Conservation (phyloP, 2,329 filamentous ascomycete species). For the Stagonosporopsis vannaccii region DNA sequence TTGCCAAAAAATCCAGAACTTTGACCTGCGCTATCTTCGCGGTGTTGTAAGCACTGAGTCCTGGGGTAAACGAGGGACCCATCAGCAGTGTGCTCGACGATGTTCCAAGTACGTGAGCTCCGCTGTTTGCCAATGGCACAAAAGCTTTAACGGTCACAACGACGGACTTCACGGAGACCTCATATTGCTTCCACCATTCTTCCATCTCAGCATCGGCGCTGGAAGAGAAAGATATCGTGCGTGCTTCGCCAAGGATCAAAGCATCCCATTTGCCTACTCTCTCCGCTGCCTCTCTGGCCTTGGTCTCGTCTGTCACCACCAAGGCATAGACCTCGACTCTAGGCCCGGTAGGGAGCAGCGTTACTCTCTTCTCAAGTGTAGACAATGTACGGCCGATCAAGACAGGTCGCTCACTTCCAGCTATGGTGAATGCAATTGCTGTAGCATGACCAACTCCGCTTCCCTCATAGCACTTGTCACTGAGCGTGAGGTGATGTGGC, state of each 20-base stretch:
- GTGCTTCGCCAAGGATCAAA: neutral
- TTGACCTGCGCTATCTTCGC: conserved; percentile 20
- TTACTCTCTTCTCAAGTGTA: conserved; percentile 8
- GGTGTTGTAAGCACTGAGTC: neutral
- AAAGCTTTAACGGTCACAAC: conserved; percentile 26
- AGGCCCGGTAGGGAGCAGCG: neutral
- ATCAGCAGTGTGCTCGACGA: conserved; percentile 23
- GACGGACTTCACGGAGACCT: conserved; percentile 30
- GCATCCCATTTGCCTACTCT: neutral
- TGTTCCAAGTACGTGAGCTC: conserved; percentile 1
- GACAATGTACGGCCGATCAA: conserved; percentile 51
- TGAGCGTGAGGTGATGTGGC: no score
- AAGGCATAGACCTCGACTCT: neutral
- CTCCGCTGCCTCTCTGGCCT: neutral
- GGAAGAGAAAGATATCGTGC: conserved; percentile 16
- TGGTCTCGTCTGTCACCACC: neutral
- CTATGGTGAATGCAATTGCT: conserved; percentile 52
- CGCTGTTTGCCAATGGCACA: conserved; percentile 19
- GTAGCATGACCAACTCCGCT: conserved; percentile 56
- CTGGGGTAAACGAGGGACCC: neutral
- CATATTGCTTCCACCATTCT: conserved; percentile 31
- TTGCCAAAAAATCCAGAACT: conserved; percentile 41
- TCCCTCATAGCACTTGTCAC: conserved; percentile 31
- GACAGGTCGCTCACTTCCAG: conserved; percentile 52
- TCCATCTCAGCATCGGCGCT: conserved; percentile 14